Percentiles rank a stretch among this genome's conserved stretches.
Conservation (phyloP, 441 rosid genomes). For the Euphorbia corollata region DNA sequence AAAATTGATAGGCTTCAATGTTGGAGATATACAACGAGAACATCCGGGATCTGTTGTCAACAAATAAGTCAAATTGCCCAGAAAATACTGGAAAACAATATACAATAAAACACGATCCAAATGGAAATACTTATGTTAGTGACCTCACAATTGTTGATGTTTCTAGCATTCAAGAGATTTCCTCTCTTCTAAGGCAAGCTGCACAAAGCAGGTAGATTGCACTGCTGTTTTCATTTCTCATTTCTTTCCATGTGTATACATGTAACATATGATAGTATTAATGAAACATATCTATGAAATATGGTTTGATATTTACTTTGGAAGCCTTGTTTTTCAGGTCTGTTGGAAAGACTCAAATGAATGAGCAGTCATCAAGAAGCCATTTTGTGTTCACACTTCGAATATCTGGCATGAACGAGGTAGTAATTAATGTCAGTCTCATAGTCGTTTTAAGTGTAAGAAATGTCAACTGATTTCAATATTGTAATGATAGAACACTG, state of each 20-base stretch:
- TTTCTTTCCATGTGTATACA: too few species aligned
- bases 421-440: conserved; percentile 12
- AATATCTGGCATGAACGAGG: conserved; percentile 89
- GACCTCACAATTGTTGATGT: conserved; percentile 87
- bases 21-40: conserved; percentile 93
- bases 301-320: neutral
- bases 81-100: conserved; percentile 77
- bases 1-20: conserved; percentile 69
- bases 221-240: too few species aligned
- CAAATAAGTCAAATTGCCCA: conserved; percentile 35
- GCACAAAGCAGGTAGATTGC: conserved; percentile 77
- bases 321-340: conserved; percentile 39
- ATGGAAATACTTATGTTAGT: conserved; percentile 67
- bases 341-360: conserved; percentile 90
- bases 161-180: conserved; percentile 61
- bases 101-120: conserved; percentile 72
- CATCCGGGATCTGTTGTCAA: conserved; percentile 66
- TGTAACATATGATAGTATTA: too few species aligned
- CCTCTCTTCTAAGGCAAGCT: conserved; percentile 71
- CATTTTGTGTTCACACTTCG: conserved; percentile 92
- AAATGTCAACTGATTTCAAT: neutral
- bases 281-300: too few species aligned
- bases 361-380: conserved; percentile 94
- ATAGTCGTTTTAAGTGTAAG: neutral
- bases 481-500: conserved; percentile 53